These are phyloP conservation scores for Rhodotorula sp. DNA, from an alignment of 1,284 basidiomycete species.

Conservation along the genomic window DNA sequence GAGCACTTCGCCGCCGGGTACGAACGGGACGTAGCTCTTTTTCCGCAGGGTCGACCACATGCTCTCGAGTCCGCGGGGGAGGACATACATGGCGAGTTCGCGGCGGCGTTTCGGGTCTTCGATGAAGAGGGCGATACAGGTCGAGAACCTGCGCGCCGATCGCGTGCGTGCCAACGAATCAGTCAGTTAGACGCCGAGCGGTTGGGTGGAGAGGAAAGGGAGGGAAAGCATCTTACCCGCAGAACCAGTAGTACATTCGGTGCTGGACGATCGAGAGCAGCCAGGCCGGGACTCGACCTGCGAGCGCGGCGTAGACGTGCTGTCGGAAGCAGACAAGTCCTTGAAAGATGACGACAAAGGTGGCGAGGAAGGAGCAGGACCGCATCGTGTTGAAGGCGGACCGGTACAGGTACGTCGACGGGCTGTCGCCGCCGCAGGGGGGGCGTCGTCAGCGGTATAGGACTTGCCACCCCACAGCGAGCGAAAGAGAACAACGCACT, in stretches of 20 bases:
- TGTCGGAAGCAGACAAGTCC: constrained; percentile 68
- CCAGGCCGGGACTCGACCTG: constrained; percentile 42
- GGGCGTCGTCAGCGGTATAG: background rate
- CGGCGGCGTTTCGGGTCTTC: constrained; percentile 78
- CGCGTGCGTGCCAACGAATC: background rate
- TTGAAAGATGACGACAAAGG: constrained; percentile 86
- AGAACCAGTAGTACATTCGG: constrained; percentile 40
- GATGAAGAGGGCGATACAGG: constrained; percentile 76
- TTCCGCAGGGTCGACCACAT: constrained; percentile 77
- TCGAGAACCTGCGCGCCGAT: constrained; percentile 60
- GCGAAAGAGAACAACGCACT: constrained; percentile 57
- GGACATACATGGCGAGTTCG: constrained; percentile 89
- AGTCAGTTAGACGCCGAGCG: background rate
- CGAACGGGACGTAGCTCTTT: constrained; percentile 69
- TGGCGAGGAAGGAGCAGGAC: constrained; percentile 83
- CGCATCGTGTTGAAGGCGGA: constrained; percentile 72
- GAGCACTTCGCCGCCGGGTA: constrained; percentile 64
- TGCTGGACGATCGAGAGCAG: constrained; percentile 18
- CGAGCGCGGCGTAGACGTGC: constrained; percentile 55
- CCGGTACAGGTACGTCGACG: constrained; percentile 54
- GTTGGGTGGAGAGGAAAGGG: no score
- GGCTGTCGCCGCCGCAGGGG: background rate
- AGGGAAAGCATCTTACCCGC: constrained; percentile 12
- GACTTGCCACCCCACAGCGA: background rate
- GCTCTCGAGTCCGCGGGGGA: constrained; percentile 61